Evolutionary conservation across 192 early-diverging fungal species (phyloP).

Genomic region (Oehlia diaphana): DNA sequence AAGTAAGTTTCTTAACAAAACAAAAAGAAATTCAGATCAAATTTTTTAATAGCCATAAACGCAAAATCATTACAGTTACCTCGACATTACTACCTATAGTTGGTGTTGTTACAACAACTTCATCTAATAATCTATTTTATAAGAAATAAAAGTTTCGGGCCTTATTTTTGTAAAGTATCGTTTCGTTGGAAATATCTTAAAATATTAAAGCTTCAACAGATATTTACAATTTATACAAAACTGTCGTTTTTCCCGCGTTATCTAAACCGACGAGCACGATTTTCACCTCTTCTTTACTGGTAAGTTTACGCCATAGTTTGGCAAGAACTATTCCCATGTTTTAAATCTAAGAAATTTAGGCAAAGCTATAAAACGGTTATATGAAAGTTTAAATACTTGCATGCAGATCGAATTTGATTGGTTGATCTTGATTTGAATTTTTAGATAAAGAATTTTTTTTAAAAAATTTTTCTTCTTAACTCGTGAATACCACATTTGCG

Average conservation of each 20-base stretch:
- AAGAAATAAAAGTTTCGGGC: no score
- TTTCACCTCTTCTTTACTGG: slow-evolving; percentile 64
- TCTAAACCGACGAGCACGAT: slow-evolving; percentile 72
- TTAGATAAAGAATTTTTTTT: not conserved
- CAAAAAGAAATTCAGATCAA: not conserved
- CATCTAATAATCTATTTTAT: slow-evolving; percentile 51
- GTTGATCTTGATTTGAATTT: not conserved
- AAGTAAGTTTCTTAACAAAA: not conserved
- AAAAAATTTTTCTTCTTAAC: no score
- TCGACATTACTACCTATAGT: slow-evolving; percentile 75
- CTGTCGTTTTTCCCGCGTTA: slow-evolving; percentile 73
- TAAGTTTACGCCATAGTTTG: slow-evolving; percentile 58
- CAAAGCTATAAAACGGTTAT: not conserved
- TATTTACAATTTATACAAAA: slow-evolving; percentile 59
- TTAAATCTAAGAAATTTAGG: not conserved
- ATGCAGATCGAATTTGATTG: slow-evolving; percentile 8
- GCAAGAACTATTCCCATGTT: slow-evolving; percentile 60
- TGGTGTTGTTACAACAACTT: slow-evolving; percentile 65
- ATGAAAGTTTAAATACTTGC: not conserved
- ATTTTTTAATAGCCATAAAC: not conserved
- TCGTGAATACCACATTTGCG: no score
- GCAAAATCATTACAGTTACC: not conserved
- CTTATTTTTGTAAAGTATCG: not conserved
- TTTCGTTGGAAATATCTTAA: not conserved
- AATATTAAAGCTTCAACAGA: not conserved